These are phyloP conservation scores for Rutstroemia sydowiana DNA, from an alignment of 2,329 filamentous ascomycete genomes.

Conservation along the genomic window DNA sequence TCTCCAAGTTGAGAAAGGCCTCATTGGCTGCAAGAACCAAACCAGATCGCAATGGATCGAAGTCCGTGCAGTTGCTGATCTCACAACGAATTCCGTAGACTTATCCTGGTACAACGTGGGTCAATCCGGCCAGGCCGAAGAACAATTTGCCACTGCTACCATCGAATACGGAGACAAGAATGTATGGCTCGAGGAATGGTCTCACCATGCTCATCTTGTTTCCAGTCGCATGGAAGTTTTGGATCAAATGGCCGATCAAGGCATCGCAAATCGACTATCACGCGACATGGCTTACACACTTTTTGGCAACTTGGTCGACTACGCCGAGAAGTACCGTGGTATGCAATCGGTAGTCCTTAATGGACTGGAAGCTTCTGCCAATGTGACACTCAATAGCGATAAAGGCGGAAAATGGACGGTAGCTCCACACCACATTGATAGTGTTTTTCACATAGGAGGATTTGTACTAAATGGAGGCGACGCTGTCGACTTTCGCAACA, in stretches of 20 bases:
- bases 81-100: background rate
- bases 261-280: constrained; percentile 1
- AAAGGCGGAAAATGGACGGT: constrained; percentile 46
- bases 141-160: background rate
- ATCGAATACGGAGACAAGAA: background rate
- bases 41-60: constrained; percentile 35
- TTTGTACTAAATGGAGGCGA: constrained; percentile 52
- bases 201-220: background rate
- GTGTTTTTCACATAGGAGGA: constrained; percentile 48
- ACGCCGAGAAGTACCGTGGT: constrained; percentile 41
- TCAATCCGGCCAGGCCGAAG: background rate
- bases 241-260: background rate
- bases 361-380: constrained; percentile 36
- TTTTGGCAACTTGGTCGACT: constrained; percentile 48
- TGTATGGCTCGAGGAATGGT: background rate
- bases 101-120: background rate
- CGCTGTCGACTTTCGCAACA: background rate
- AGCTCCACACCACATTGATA: constrained; percentile 50
- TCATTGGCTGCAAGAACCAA: constrained; percentile 39
- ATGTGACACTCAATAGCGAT: constrained; percentile 36
- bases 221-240: background rate
- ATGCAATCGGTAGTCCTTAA: constrained; percentile 48
- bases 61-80: constrained; percentile 52
- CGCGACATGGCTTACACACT: constrained; percentile 68
- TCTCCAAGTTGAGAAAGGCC: constrained; percentile 61